Conservation (phyloP, 2,329 filamentous ascomycete species). For the Fusarium anguioides region DNA sequence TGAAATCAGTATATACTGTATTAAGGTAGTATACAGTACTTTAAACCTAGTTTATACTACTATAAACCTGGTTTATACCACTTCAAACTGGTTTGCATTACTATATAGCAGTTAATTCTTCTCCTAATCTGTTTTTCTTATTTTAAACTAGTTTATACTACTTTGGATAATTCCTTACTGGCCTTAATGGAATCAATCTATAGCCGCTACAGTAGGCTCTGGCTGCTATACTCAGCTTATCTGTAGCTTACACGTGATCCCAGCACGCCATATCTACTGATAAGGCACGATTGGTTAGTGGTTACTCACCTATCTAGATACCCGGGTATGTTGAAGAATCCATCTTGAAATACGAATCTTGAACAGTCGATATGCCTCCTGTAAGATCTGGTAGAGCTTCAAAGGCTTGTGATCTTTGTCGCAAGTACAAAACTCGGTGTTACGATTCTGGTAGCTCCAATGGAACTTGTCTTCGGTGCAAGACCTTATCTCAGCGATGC, state of each 20-base stretch:
- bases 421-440: constrained; percentile 44
- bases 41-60: too few relatives aligned
- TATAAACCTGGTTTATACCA: too few relatives aligned
- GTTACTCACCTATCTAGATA: neutral
- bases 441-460: constrained; percentile 24
- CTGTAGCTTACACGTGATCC: constrained; percentile 19
- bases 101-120: too few relatives aligned
- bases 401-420: constrained; percentile 43
- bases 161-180: too few relatives aligned
- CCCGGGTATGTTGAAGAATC: neutral
- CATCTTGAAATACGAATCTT: neutral
- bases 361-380: constrained; percentile 34
- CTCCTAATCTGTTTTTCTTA: too few relatives aligned
- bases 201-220: too few relatives aligned
- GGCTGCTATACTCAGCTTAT: too few relatives aligned
- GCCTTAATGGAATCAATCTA: too few relatives aligned
- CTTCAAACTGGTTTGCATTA: too few relatives aligned
- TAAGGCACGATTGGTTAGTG: neutral
- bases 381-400: constrained; percentile 39
- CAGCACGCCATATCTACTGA: constrained; percentile 24
- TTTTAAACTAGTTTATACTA: too few relatives aligned
- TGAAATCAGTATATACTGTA: too few relatives aligned
- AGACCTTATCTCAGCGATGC: constrained; percentile 39
- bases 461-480: constrained; percentile 41
- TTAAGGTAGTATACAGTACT: too few relatives aligned